Percentiles rank a stretch among this genome's conserved stretches.
Conservation (phyloP, 495 filamentous ascomycete genomes). For the Neurospora sp. region DNA sequence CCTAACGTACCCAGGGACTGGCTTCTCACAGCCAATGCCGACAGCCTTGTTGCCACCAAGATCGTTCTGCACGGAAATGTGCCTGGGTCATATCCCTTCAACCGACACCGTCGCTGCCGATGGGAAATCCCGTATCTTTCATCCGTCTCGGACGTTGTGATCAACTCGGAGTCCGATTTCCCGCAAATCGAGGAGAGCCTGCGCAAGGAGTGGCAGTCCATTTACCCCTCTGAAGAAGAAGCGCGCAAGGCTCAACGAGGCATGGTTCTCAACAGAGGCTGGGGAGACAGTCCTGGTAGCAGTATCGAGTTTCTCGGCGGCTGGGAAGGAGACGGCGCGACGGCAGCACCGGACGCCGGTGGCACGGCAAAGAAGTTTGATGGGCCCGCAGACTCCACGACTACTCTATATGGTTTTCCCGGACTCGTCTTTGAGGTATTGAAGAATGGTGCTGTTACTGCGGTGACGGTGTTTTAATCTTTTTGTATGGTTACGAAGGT, state of each 20-base stretch:
- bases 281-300: conserved; percentile 85
- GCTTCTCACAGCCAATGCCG: conserved; percentile 29
- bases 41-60: conserved; percentile 75
- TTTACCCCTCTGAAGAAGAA: conserved; percentile 51
- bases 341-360: conserved; percentile 23
- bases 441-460: conserved; percentile 83
- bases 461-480: conserved; percentile 60
- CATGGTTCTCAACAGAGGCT: conserved; percentile 83
- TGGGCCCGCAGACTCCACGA: conserved; percentile 59
- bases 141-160: conserved; percentile 12
- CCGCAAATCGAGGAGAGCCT: conserved; percentile 56
- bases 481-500: neutral
- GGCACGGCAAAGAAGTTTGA: conserved; percentile 13
- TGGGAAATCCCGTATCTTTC: conserved; percentile 66
- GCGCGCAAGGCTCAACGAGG: conserved; percentile 56
- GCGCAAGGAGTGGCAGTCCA: conserved; percentile 59
- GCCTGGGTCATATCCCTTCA: conserved; percentile 92
- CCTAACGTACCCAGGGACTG: conserved; percentile 20
- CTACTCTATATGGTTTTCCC: conserved; percentile 87
- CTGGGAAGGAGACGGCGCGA: conserved; percentile 64
- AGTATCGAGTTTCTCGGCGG: conserved; percentile 83
- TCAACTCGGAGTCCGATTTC: conserved; percentile 73
- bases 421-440: conserved; percentile 91
- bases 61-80: conserved; percentile 87
- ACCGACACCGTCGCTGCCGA: conserved; percentile 79